These are phyloP conservation scores for Termitomyces sp. DNA, from an alignment of 768 basidiomycete genomes.

Conservation along the genomic window DNA sequence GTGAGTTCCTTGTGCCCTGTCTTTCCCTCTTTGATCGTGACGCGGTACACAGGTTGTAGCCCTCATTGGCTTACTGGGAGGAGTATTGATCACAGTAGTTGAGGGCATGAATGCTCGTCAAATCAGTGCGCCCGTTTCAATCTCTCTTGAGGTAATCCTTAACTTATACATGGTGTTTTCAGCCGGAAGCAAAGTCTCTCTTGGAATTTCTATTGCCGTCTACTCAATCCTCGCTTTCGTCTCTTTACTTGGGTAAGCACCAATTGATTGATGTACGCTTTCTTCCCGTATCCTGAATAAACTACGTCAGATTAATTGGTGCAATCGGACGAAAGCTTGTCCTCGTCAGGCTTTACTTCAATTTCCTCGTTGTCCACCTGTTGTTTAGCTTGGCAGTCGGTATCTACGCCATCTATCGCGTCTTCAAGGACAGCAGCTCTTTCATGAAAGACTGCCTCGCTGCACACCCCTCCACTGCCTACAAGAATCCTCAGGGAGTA, in stretches of 20 bases:
- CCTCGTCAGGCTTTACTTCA: slow-evolving; percentile 40
- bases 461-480: slow-evolving; percentile 2
- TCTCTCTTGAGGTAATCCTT: neutral
- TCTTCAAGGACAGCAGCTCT: slow-evolving; percentile 37
- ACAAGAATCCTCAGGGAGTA: slow-evolving; percentile 20
- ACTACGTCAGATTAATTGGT: slow-evolving; percentile 34
- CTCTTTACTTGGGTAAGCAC: slow-evolving; percentile 41
- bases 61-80: slow-evolving; percentile 42
- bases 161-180: neutral
- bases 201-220: slow-evolving; percentile 38
- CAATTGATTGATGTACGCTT: neutral
- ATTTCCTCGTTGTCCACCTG: slow-evolving; percentile 37
- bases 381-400: slow-evolving; percentile 42
- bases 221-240: slow-evolving; percentile 39
- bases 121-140: slow-evolving; percentile 6
- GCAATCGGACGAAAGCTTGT: slow-evolving; percentile 36
- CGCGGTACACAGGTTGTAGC: slow-evolving; percentile 32
- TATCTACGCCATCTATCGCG: slow-evolving; percentile 38
- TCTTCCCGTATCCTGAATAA: neutral
- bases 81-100: slow-evolving; percentile 34
- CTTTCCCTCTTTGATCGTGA: neutral
- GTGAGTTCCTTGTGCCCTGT: slow-evolving; percentile 24
- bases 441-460: slow-evolving; percentile 34
- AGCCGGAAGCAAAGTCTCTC: slow-evolving; percentile 36
- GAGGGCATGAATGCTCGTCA: slow-evolving; percentile 17